A percentile compares a stretch with the other conserved stretches of the same genome.
Evolutionary conservation across 495 filamentous ascomycete genomes (phyloP).

Genomic region (Penicillium cinerascens): DNA sequence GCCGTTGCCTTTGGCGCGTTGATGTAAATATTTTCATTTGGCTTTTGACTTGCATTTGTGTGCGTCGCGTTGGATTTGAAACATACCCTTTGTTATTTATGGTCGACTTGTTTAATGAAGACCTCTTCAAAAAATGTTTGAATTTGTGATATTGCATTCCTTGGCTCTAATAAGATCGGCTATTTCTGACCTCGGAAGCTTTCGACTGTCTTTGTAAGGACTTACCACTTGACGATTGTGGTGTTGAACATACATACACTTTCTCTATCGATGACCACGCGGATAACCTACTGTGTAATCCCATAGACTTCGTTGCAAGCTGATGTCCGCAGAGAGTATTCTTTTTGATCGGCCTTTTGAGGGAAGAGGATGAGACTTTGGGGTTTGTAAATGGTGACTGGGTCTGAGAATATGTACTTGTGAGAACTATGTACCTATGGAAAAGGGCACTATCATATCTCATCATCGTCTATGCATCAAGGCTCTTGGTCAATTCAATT

Average conservation of each 20-base stretch:
- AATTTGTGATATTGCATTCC: not conserved
- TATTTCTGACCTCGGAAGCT: not conserved
- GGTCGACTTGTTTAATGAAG: not conserved
- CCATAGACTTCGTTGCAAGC: no score
- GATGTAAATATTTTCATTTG: constrained; percentile 19
- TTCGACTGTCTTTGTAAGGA: not conserved
- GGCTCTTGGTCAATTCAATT: constrained; percentile 32
- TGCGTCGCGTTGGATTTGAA: constrained; percentile 14
- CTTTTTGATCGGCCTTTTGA: no score
- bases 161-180: not conserved
- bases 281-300: no score
- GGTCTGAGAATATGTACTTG: no score
- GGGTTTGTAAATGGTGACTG: no score
- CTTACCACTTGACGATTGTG: not conserved
- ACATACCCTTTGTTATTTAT: constrained; percentile 21
- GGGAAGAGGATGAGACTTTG: no score
- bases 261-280: no score
- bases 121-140: not conserved
- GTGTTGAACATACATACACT: no score
- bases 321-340: no score
- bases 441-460: not conserved
- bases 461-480: constrained; percentile 1
- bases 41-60: constrained; percentile 16
- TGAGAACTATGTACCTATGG: not conserved
- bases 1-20: constrained; percentile 21